Base-by-base conservation (phyloP, 768 basidiomycete genomes). In the Russula earlei region DNA sequence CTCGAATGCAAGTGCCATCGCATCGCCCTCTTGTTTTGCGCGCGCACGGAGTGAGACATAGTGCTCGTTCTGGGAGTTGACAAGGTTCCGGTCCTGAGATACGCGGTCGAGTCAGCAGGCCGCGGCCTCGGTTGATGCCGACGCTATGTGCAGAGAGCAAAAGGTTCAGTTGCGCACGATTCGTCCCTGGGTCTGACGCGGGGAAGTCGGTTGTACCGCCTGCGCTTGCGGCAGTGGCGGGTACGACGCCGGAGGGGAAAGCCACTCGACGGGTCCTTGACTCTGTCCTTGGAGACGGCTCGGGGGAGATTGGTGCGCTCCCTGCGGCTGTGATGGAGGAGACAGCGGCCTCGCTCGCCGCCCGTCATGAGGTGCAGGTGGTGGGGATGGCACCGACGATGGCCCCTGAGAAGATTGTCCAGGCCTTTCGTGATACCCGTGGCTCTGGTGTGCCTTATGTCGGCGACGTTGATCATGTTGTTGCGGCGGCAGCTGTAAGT, bases 1-100 rank as follows among this genome's bases (percentile, higher is more conserved):
- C 55, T 83, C 76, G 65, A 89, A 90, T 57, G 74, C 77, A 42
- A 69, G 73, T 8, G 77, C 82, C 90, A 92, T 93, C 65, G 75
- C 63, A 64, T 92, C 87, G 2, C 90, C 91, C 62, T 88, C 87
- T 49, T 78, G 75, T 52, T 82, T 84, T 2, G 95, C 95, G 55
- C 79, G 76, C 52, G 81, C 80, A 20, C 95, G 81, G 22, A 96
- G 75, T 29, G 74, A 70, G 48, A 72, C 68, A 65, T 95, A 96
- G 59, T 85, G 73, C 14, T 77, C 75, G 65, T 91, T 80, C 59
- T 78, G 75, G 62, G 85, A 82, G 67, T 91, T 89, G 46, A 75
- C 58, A 62, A 80, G 77, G 63, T 82, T 81, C 56, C 70, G 72
- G 63, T 83, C 77, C 79, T 78, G 47, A 2, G 44, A 34, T 20